phyloP scores from a whole-genome alignment of 2,329 filamentous ascomycete genomes.

The Nothomitra cinnamomea region DNA sequence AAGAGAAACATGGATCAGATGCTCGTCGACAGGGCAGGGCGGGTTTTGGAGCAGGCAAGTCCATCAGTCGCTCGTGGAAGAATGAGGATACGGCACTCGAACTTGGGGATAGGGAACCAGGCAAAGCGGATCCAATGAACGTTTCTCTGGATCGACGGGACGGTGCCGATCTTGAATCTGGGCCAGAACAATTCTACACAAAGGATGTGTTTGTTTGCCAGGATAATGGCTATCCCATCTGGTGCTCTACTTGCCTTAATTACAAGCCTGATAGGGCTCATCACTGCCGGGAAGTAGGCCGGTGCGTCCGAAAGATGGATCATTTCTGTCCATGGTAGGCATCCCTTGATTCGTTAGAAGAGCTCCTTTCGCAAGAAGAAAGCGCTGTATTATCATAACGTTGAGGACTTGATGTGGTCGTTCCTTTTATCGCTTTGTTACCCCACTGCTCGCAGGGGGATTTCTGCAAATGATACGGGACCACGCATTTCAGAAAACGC shows the following conservation, averaged over 20 bases:
- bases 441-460: background rate
- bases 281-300: conserved; percentile 65
- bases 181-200: conserved; percentile 60
- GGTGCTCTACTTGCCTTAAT: conserved; percentile 68
- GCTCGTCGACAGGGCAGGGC: background rate
- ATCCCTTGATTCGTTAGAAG: background rate
- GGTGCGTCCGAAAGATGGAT: conserved; percentile 82
- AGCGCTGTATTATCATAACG: too few species aligned
- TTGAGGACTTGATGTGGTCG: too few species aligned
- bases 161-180: conserved; percentile 35
- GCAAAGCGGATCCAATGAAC: conserved; percentile 12
- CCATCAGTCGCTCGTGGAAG: conserved; percentile 6
- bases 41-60: background rate
- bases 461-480: background rate
- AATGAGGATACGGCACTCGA: conserved; percentile 11
- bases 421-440: too few species aligned
- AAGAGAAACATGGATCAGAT: conserved; percentile 7
- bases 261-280: conserved; percentile 83
- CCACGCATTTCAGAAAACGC: background rate
- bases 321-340: conserved; percentile 74
- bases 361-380: too few species aligned
- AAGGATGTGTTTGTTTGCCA: conserved; percentile 77
- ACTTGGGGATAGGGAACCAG: conserved; percentile 11
- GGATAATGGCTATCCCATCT: conserved; percentile 64
- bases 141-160: conserved; percentile 6